Evolutionary conservation across 2,329 filamentous ascomycete species (phyloP), one percentile per base, ranked within the genome.

Genomic region (Fusarium metavorans): DNA sequence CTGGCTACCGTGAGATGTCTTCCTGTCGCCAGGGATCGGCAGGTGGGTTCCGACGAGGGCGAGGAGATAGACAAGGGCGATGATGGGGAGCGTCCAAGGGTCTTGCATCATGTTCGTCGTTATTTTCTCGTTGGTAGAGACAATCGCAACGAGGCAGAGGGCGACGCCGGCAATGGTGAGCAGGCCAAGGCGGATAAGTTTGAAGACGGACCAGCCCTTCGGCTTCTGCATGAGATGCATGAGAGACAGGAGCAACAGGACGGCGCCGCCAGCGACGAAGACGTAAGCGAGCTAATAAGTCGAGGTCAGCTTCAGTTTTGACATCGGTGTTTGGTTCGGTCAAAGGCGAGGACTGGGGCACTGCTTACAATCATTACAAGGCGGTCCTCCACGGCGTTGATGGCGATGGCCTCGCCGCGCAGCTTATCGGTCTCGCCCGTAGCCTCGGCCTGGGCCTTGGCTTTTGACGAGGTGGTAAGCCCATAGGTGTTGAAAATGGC

Each of bases 61-160:
- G 18, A 52, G 0, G 48, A 52, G 48, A 20, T 52, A 52, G 27
- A 52, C 25, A n/a, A n/a, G 10, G 25, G 48, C 48, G 11, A 52
- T 52, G 27, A 52, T 52, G 18, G 48, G 48, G 27, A 52, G 48
- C 6, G 3, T 13, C 48, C 48, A 52, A 27, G 48, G 48, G 4
- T n/a, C 7, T 0, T 0, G 0, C 0, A 52, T 52, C 48, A 52
- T 52, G 1, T 27, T 1, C 5, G 5, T 0, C 9, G 8, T 4
- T 1, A 13, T 52, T 0, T 2, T 13, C 1, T 30, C 10, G 25
- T 52, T 52, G 48, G 48, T 52, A 25, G 2, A 18, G 10, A 52
- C 10, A 13, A 52, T 2, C 3, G 48, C 16, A 52, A 32, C 3
- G 25, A 52, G 48, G 6, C 48, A 52, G 48, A 52, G 48, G 25